Conservation (phyloP, 768 basidiomycete genomes). For the Russula ochroleuca region DNA sequence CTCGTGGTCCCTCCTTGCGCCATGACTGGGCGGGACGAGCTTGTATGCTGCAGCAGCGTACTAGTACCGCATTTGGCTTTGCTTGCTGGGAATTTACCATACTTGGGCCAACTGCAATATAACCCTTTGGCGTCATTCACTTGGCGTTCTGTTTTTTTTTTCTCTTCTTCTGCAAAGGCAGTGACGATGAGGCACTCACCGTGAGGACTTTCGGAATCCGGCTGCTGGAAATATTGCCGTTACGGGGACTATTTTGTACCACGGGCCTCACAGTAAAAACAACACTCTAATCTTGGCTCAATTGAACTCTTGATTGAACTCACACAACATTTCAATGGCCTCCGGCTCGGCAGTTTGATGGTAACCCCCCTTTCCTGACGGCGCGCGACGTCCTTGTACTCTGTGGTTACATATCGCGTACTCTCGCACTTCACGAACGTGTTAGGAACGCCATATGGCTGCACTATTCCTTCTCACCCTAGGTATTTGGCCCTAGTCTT, state of each 20-base stretch:
- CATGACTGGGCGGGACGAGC: not conserved
- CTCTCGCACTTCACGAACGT: not conserved
- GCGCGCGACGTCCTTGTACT: not conserved
- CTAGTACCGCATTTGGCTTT: not conserved
- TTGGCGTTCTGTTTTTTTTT: not conserved
- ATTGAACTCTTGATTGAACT: not conserved
- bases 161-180: not conserved
- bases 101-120: not conserved
- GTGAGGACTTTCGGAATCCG: not conserved
- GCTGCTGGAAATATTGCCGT: not conserved
- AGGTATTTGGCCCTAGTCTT: not conserved
- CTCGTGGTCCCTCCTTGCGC: not conserved
- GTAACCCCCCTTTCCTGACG: not conserved
- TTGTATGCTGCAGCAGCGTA: not conserved
- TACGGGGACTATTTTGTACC: not conserved
- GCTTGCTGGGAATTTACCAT: not conserved
- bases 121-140: not conserved
- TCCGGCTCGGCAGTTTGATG: not conserved
- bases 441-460: not conserved
- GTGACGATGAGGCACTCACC: slow-evolving; percentile 3
- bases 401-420: not conserved
- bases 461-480: not conserved
- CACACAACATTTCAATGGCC: not conserved
- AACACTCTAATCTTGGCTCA: not conserved
- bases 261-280: too few relatives aligned